Conservation (phyloP, 176 grass and related monocot species). For the maize (Zea mays) region Zm-B73-REFERENCE-NAM-5.0 NC_050099.1:11834001-11834500, state of each 20-base stretch:
- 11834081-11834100: background rate
- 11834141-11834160: constrained; percentile 2
- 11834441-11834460: too few relatives aligned
- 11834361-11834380: background rate
- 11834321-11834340: background rate
- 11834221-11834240: constrained; percentile 11
- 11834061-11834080: background rate
- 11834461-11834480: too few relatives aligned
- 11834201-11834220: constrained; percentile 10
- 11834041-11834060: background rate
- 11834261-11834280: background rate
- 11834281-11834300: background rate
- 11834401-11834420: background rate
- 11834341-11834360: constrained; percentile 10
- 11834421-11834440: constrained; percentile 22
- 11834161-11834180: background rate
- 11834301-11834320: background rate
- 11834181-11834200: background rate
- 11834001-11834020: background rate
- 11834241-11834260: constrained; percentile 31
- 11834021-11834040: background rate
- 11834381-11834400: constrained; percentile 1
- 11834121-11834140: background rate
- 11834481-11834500: too few relatives aligned
- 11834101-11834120: constrained; percentile 16